phyloP scores from a whole-genome alignment of 1,284 basidiomycete genomes.

The Afroboletus lepidellus region DNA sequence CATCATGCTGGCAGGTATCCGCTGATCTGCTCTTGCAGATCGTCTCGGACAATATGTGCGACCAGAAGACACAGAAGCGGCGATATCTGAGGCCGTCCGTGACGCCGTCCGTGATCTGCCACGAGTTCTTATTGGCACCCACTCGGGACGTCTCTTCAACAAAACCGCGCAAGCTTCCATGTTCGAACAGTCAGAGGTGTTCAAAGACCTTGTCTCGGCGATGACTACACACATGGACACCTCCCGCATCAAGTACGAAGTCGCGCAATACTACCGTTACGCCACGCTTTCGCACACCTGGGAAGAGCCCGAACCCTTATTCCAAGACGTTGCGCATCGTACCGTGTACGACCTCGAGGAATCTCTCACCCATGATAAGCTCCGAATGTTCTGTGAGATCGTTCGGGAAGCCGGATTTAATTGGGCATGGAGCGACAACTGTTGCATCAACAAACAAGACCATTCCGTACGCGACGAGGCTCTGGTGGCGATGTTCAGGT shows the following conservation, averaged over 20 bases:
- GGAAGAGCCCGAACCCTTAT: background rate
- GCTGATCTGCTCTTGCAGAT: background rate
- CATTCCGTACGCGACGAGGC: slow-evolving; percentile 2
- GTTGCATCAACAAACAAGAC: background rate
- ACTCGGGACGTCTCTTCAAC: background rate
- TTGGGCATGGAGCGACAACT: background rate
- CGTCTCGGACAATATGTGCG: background rate
- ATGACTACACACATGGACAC: background rate
- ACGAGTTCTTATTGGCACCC: background rate
- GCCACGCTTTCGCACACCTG: background rate
- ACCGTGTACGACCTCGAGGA: background rate
- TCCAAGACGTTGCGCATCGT: background rate
- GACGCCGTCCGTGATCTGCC: background rate
- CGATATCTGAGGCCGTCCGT: background rate
- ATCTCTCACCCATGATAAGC: background rate
- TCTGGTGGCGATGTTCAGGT: background rate
- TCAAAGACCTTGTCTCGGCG: background rate
- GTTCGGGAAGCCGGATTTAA: background rate
- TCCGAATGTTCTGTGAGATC: background rate
- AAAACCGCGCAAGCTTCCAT: background rate
- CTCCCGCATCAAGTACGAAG: background rate
- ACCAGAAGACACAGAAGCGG: background rate
- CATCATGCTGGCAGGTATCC: background rate
- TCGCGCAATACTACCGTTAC: background rate
- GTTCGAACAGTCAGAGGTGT: background rate